Percentiles rank a stretch among this genome's conserved stretches.
Conservation (phyloP, 2,329 filamentous ascomycete species). For the Arthrobotrys sphaeroides region DNA sequence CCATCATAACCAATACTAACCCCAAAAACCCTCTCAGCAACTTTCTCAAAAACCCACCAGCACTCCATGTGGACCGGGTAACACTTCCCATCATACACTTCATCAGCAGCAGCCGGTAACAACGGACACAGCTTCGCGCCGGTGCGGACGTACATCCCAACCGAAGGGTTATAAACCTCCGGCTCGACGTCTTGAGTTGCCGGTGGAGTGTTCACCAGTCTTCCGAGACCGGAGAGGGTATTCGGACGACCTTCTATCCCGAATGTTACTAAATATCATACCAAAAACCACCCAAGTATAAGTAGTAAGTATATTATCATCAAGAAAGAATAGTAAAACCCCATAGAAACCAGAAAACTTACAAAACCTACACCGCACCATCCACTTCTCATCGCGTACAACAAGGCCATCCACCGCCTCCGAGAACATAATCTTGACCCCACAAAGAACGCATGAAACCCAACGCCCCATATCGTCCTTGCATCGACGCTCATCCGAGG, state of each 20-base stretch:
- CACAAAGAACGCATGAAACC: no score
- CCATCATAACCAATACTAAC: no score
- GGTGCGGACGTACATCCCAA: background rate
- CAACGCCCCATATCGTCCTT: no score
- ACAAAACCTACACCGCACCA: no score
- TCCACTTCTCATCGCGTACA: no score
- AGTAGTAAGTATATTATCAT: no score
- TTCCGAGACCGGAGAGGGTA: background rate
- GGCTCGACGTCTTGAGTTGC: background rate
- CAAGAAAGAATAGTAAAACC: no score
- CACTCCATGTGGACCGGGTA: conserved; percentile 9
- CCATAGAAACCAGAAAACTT: no score
- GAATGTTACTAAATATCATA: background rate
- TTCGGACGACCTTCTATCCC: background rate
- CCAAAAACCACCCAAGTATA: no score
- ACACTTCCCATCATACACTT: conserved; percentile 17
- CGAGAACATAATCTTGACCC: no score
- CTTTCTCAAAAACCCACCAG: background rate
- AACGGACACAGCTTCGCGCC: conserved; percentile 3
- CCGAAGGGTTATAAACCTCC: background rate
- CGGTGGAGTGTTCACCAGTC: background rate
- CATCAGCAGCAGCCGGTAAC: background rate
- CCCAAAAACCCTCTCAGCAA: background rate
- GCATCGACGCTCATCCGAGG: no score
- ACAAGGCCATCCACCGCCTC: no score